A percentile compares a stretch with the other conserved stretches of the same genome.
Evolutionary conservation across 768 basidiomycete genomes (phyloP).

Genomic region (Favolaschia claudopus): DNA sequence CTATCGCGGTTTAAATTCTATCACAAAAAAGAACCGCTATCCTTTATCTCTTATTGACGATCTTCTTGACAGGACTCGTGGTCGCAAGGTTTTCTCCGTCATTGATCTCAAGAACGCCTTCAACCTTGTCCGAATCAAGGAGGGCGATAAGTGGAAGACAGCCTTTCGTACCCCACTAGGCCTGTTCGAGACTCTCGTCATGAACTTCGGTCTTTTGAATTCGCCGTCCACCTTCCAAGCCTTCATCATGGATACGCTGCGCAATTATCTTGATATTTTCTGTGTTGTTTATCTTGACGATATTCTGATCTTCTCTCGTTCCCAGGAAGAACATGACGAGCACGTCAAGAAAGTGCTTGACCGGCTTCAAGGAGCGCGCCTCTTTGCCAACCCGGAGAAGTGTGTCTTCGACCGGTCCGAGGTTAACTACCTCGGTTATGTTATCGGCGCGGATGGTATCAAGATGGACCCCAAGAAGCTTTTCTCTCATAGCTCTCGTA

Average conservation of each 20-base stretch:
- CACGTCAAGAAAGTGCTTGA: constrained; percentile 44
- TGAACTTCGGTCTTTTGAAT: constrained; percentile 48
- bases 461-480: constrained; percentile 51
- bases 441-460: constrained; percentile 40
- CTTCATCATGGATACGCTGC: constrained; percentile 50
- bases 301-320: constrained; percentile 51
- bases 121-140: constrained; percentile 43
- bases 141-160: constrained; percentile 53
- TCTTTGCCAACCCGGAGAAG: constrained; percentile 49
- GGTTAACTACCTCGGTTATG: constrained; percentile 52
- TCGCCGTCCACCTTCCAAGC: constrained; percentile 51
- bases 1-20: too few species aligned
- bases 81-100: constrained; percentile 36
- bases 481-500: too few species aligned
- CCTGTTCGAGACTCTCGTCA: constrained; percentile 45
- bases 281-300: constrained; percentile 53
- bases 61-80: constrained; percentile 39
- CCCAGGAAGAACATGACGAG: constrained; percentile 40
- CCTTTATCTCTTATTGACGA: constrained; percentile 39
- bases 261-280: constrained; percentile 44
- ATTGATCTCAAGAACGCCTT: constrained; percentile 50
- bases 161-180: constrained; percentile 48
- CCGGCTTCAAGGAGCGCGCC: constrained; percentile 32
- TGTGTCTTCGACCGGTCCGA: constrained; percentile 44
- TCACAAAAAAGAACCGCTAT: constrained; percentile 36